Conservation (phyloP, 345 rosid species). For the Acer campestre region DNA sequence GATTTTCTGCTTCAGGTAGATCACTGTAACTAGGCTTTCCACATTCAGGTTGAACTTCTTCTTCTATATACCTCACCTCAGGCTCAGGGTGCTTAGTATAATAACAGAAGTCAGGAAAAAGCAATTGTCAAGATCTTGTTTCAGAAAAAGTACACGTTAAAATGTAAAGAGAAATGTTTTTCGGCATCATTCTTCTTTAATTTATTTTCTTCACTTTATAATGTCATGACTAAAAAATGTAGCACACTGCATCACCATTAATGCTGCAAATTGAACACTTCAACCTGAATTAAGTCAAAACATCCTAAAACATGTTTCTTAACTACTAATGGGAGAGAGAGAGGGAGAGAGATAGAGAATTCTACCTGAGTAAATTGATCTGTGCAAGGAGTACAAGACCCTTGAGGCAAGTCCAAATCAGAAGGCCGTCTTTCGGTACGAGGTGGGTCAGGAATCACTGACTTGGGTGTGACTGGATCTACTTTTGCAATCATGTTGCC, state of each 20-base stretch:
- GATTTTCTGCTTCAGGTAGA: constrained; percentile 28
- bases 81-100: constrained; percentile 35
- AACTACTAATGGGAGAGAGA: background rate
- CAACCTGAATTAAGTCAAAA: constrained; percentile 7
- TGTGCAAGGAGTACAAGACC: constrained; percentile 20
- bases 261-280: background rate
- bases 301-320: background rate
- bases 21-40: constrained; percentile 29
- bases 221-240: background rate
- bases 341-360: background rate
- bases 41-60: constrained; percentile 43
- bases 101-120: background rate
- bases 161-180: constrained; percentile 3
- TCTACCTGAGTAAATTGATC: constrained; percentile 53
- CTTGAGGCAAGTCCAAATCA: constrained; percentile 37
- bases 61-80: constrained; percentile 39
- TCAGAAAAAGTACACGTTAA: background rate
- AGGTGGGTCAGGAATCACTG: constrained; percentile 70
- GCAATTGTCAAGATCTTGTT: constrained; percentile 24
- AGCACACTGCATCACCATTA: background rate
- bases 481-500: constrained; percentile 42
- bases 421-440: constrained; percentile 37
- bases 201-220: background rate
- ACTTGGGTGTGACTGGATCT: constrained; percentile 78
- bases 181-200: background rate